Percentiles rank a stretch among this genome's conserved stretches.
These are phyloP conservation scores for Penicillium macrosclerotiorum DNA, from an alignment of 495 filamentous ascomycete genomes.

Conservation along the genomic window DNA sequence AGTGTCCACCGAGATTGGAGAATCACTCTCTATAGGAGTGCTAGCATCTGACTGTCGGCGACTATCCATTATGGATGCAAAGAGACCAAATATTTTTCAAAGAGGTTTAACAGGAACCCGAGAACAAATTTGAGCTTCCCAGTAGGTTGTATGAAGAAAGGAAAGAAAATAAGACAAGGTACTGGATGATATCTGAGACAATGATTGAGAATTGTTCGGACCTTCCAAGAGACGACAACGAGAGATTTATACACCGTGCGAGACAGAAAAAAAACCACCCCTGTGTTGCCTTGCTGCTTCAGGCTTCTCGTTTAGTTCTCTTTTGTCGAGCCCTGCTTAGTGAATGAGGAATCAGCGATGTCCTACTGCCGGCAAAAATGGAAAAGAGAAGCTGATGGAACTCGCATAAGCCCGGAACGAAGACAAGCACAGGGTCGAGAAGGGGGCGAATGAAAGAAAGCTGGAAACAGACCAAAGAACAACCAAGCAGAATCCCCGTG, in stretches of 20 bases:
- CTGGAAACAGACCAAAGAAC: conserved; percentile 16
- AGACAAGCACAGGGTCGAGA: conserved; percentile 12
- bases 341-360: conserved; percentile 14
- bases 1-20: conserved; percentile 35
- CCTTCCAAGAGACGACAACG: conserved; percentile 3
- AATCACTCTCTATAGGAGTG: conserved; percentile 35
- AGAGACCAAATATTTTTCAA: background rate
- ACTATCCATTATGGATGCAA: conserved; percentile 25
- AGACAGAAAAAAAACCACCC: background rate
- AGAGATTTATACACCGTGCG: conserved; percentile 21
- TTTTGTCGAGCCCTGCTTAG: conserved; percentile 8
- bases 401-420: conserved; percentile 20
- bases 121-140: background rate
- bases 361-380: conserved; percentile 22
- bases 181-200: conserved; percentile 8
- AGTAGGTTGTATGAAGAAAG: background rate
- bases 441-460: conserved; percentile 7
- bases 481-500: conserved; percentile 18
- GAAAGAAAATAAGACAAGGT: background rate
- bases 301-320: conserved; percentile 16
- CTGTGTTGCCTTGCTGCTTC: conserved; percentile 14
- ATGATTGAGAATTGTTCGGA: conserved; percentile 7
- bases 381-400: conserved; percentile 9
- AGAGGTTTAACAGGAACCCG: background rate
- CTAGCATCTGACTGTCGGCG: conserved; percentile 32